Evolutionary conservation across 2,329 filamentous ascomycete genomes (phyloP), one percentile per base, ranked within the genome.

Genomic region (Aspergillus niger): DNA sequence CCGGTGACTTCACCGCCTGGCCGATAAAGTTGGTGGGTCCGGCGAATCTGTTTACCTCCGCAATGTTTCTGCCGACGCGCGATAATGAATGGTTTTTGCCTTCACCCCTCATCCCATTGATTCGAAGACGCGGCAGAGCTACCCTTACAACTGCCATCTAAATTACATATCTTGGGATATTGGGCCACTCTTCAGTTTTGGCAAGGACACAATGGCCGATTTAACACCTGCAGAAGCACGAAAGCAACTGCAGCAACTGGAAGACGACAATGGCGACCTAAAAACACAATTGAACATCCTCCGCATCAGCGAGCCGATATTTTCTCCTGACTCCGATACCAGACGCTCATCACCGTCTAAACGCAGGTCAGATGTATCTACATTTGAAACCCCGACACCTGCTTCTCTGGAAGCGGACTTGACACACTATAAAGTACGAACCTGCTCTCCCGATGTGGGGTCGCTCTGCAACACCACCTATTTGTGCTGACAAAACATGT

Each of bases 351-450:
- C 75, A 3, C 75, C 75, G 5, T 75, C 73, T 13, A 84, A 84
- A 62, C 83, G 89, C 64, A 87, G 83, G 32, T 96, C 91, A 3
- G 91, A 95, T 76, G 86, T 87, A 50, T 92, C 90, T 36, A 83
- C 84, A 24, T 83, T 87, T 63, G 87, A 89, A 66, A 86, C 84
- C 62, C 86, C 87, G 17, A 91, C 88, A 8, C 92, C 93, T 0
- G 85, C 89, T 15, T 89, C 89, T 17, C 82, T 98, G 7, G 88
- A 91, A 65, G 91, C 91, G 28, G 94, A 98, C 76, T 83, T 98
- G 28, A 82, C 85, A 30, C 93, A 98, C 77, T 97, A 98, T 80
- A 92, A 91, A 73, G 85, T 85, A 72, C 28, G 62, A 41, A 24
- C 22, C 15, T 54, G n/a, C 5, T 54, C 32, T 15, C 6, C 32